Evolutionary conservation across 192 early-diverging fungal genomes (phyloP).

Genomic region (Rhizoclosmatium sp.): DNA sequence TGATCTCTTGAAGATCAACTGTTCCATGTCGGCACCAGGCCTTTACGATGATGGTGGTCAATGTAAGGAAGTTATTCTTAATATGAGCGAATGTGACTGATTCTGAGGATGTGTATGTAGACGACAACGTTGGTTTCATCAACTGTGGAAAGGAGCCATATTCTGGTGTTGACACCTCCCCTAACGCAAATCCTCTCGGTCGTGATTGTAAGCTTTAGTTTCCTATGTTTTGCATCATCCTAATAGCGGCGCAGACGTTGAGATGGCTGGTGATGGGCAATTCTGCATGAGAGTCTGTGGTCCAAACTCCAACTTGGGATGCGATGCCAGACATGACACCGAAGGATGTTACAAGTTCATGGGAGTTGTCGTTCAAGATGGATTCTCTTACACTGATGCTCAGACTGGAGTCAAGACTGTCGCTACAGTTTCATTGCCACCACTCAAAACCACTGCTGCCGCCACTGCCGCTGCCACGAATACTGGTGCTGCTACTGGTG

Average conservation of each 20-base stretch:
- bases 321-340: slow-evolving; percentile 12
- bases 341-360: slow-evolving; percentile 15
- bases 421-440: neutral
- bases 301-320: neutral
- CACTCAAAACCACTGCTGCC: neutral
- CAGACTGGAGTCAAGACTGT: neutral
- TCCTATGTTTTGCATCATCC: neutral
- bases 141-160: slow-evolving; percentile 51
- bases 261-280: slow-evolving; percentile 46
- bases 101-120: slow-evolving; percentile 27
- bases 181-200: slow-evolving; percentile 12
- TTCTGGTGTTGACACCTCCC: slow-evolving; percentile 32
- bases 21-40: slow-evolving; percentile 12
- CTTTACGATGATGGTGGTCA: slow-evolving; percentile 42
- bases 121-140: slow-evolving; percentile 30
- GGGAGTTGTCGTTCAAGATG: neutral
- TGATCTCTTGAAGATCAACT: slow-evolving; percentile 37
- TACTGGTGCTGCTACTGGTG: slow-evolving; percentile 11
- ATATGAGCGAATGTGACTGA: neutral
- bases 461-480: neutral
- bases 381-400: slow-evolving; percentile 15
- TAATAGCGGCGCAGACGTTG: slow-evolving; percentile 3
- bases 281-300: slow-evolving; percentile 48
- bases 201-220: slow-evolving; percentile 12
- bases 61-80: slow-evolving; percentile 11